Evolutionary conservation across 225 moss, liverwort and hornwort genomes (phyloP).

Genomic region (Ulota crispa): DNA sequence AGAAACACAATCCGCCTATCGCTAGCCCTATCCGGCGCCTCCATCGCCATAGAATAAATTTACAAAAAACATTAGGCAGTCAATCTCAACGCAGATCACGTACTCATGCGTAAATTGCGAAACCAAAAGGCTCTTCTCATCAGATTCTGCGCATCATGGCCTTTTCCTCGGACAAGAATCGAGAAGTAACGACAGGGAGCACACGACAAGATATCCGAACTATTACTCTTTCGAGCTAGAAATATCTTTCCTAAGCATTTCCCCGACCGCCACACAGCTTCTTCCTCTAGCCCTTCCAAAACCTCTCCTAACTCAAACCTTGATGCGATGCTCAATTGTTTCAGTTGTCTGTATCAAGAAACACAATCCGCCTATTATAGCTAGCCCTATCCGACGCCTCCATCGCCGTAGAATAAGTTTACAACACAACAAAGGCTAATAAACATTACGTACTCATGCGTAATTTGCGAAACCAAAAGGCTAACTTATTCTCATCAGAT

Average conservation of each 20-base stretch:
- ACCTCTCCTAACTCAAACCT: background rate
- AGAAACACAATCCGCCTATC: background rate
- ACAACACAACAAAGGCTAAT: background rate
- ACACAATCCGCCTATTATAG: background rate
- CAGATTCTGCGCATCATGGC: background rate
- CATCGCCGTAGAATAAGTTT: background rate
- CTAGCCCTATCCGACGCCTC: background rate
- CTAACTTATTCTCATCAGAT: background rate
- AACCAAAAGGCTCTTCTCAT: background rate
- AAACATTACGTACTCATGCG: background rate
- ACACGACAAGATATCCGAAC: background rate
- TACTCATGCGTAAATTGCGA: background rate
- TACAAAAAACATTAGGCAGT: background rate
- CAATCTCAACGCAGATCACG: background rate
- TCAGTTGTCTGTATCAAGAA: background rate
- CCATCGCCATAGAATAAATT: background rate
- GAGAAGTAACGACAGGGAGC: background rate
- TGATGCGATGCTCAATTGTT: background rate
- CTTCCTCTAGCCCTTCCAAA: background rate
- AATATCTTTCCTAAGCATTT: background rate
- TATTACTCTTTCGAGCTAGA: background rate
- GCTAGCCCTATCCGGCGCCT: background rate
- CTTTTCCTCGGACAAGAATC: background rate
- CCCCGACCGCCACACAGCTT: background rate
- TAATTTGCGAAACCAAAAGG: background rate